These are phyloP conservation scores for Solanum chiquidenum DNA, from an alignment of 257 asterid species.

Conservation along the genomic window DNA sequence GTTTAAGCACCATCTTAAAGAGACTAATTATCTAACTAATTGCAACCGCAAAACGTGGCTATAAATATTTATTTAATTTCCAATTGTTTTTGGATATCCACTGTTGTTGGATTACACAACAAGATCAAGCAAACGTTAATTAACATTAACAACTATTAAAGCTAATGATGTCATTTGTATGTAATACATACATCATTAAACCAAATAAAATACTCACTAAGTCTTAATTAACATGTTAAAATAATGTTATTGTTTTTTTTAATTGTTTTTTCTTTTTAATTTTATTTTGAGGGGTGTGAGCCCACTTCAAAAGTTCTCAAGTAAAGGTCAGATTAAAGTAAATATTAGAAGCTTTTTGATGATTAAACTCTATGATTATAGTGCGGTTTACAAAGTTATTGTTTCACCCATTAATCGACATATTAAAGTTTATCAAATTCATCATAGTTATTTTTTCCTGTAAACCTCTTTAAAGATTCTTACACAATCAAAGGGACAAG, in stretches of 20 bases:
- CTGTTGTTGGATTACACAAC: background rate
- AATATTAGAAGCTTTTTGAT: background rate
- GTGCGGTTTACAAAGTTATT: background rate
- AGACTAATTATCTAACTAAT: background rate
- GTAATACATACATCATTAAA: background rate
- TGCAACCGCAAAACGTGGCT: background rate
- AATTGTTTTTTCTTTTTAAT: background rate
- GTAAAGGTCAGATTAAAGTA: background rate
- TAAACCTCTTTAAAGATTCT: background rate
- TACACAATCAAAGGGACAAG: background rate
- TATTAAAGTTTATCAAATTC: background rate
- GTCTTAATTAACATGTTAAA: background rate
- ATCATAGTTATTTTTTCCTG: background rate
- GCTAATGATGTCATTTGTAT: background rate
- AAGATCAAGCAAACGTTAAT: background rate
- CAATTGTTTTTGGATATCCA: background rate
- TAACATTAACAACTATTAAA: background rate
- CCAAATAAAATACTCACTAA: background rate
- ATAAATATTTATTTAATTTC: background rate
- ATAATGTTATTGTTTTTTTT: background rate
- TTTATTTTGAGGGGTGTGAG: background rate
- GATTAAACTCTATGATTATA: background rate
- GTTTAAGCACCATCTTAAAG: constrained; percentile 1
- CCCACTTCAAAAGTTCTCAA: background rate
- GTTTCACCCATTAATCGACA: background rate